Percentiles rank a stretch among this genome's conserved stretches.
Evolutionary conservation across 2,329 filamentous ascomycete species (phyloP).

Genomic region (Didymella pomorum): DNA sequence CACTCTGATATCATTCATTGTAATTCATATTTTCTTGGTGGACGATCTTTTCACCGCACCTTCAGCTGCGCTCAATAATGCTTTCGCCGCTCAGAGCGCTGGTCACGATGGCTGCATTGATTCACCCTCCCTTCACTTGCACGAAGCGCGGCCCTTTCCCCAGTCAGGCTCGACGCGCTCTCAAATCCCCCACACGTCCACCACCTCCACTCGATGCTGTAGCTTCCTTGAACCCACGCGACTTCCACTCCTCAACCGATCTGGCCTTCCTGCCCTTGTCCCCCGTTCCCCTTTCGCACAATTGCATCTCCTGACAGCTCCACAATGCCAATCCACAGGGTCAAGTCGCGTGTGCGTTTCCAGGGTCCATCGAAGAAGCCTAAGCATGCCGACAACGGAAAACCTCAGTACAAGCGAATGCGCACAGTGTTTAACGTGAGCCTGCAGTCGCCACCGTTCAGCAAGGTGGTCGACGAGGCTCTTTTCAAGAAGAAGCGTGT

Average conservation of each 20-base stretch:
- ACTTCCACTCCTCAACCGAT: neutral
- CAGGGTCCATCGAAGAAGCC: neutral
- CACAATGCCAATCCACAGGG: conserved; percentile 2
- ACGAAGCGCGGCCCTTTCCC: neutral
- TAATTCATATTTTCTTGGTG: neutral
- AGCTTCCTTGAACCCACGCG: neutral
- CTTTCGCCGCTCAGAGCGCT: neutral
- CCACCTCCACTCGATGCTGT: neutral
- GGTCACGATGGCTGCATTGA: conserved; percentile 1
- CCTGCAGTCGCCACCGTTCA: neutral
- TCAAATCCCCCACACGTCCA: neutral
- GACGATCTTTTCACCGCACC: conserved; percentile 6
- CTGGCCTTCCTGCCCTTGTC: neutral
- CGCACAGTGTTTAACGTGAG: neutral
- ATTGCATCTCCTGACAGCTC: neutral
- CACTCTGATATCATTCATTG: neutral
- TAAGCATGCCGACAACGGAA: neutral
- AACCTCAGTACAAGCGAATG: neutral
- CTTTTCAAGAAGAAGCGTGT: conserved; percentile 13
- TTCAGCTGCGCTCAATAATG: neutral
- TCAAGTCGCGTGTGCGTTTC: conserved; percentile 2
- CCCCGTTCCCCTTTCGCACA: neutral
- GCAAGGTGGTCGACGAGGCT: neutral
- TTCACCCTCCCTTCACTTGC: conserved; percentile 8
- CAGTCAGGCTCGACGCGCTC: neutral